Percentiles rank a stretch among this genome's conserved stretches.
Conservation (phyloP, 2,329 filamentous ascomycete genomes). For the Phyllosticta citriasiana region DNA sequence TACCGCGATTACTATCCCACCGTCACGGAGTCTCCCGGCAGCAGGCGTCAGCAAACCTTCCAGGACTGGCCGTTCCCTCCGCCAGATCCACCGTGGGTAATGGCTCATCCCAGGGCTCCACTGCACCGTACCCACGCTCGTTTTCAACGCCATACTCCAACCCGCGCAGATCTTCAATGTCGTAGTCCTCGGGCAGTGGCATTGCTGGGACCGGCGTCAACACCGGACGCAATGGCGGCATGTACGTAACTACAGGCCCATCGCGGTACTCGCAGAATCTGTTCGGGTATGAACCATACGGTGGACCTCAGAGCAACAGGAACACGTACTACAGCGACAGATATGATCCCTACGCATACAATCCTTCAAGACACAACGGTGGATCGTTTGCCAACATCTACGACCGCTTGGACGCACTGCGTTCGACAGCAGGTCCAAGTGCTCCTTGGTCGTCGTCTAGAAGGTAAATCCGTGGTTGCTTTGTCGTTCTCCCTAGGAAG, state of each 20-base stretch:
- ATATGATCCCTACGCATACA: no score
- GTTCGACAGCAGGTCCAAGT: no score
- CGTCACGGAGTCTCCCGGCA: neutral
- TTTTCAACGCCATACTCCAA: no score
- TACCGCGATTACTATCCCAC: neutral
- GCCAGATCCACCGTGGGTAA: neutral
- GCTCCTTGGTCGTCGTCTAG: neutral
- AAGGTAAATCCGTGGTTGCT: neutral
- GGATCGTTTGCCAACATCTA: no score
- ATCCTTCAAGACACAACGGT: no score
- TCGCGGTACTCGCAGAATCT: neutral
- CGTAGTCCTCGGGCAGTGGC: neutral
- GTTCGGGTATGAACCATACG: neutral
- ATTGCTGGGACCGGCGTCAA: neutral
- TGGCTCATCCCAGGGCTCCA: no score
- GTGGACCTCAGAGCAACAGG: neutral
- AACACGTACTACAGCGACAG: neutral
- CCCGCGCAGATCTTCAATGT: no score
- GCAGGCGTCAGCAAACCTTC: neutral
- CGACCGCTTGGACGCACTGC: no score
- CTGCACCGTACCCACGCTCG: no score
- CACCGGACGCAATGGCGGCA: neutral
- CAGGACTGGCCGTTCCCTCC: neutral
- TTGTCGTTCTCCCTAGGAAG: no score
- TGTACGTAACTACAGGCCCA: neutral